Conservation (phyloP, 1,139 yeast genomes). For the Saccharomycopsis hybrid region DNA sequence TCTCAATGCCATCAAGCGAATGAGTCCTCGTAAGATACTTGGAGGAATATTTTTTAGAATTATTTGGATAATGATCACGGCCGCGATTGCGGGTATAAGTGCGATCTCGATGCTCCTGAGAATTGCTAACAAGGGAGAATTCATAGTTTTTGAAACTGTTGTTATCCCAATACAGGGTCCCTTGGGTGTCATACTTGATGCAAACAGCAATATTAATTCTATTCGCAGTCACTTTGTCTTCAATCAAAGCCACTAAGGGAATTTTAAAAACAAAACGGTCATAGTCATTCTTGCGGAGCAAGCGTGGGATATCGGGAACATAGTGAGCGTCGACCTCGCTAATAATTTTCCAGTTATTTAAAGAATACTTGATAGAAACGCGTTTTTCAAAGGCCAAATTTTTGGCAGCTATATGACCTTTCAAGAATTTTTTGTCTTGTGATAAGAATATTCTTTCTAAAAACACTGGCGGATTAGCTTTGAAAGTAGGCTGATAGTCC, state of each 20-base stretch:
- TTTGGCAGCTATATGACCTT: constrained; percentile 70
- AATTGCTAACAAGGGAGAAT: constrained; percentile 26
- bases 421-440: constrained; percentile 46
- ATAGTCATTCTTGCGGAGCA: constrained; percentile 43
- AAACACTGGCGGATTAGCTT: constrained; percentile 42
- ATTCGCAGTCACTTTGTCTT: constrained; percentile 28
- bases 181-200: constrained; percentile 46
- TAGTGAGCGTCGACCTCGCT: constrained; percentile 62
- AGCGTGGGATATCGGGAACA: constrained; percentile 52
- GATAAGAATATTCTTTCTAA: constrained; percentile 61
- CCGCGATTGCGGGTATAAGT: no score
- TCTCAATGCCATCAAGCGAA: neutral
- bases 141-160: constrained; percentile 54
- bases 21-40: neutral
- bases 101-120: neutral
- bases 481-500: constrained; percentile 30
- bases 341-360: constrained; percentile 68
- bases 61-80: neutral
- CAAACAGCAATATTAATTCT: constrained; percentile 42
- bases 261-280: constrained; percentile 56
- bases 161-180: constrained; percentile 72
- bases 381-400: constrained; percentile 61
- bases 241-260: constrained; percentile 31
- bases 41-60: neutral
- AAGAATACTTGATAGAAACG: constrained; percentile 57